Evolutionary conservation across 225 moss, liverwort and hornwort species (phyloP).

Genomic region (Ulota crispa): DNA sequence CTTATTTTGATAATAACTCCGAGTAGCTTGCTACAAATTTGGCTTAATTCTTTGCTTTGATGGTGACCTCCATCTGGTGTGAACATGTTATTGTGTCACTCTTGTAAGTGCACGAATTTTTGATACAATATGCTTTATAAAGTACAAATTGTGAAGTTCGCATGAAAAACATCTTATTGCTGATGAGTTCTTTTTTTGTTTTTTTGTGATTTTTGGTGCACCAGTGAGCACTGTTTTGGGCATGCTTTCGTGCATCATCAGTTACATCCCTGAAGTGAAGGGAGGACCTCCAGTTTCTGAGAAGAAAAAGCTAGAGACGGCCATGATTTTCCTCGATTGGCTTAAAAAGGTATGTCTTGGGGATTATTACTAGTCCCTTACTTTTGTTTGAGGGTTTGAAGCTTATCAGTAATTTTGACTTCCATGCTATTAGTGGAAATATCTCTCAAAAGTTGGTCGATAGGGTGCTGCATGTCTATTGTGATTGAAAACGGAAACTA

Average conservation of each 20-base stretch:
- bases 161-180: not conserved
- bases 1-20: not conserved
- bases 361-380: not conserved
- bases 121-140: not conserved
- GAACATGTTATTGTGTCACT: not conserved
- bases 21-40: not conserved
- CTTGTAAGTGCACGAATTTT: conserved; percentile 5
- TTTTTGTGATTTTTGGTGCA: conserved; percentile 11
- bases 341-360: conserved; percentile 58
- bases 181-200: not conserved
- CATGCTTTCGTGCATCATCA: conserved; percentile 39
- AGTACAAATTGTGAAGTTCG: not conserved
- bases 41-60: not conserved
- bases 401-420: not conserved
- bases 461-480: not conserved
- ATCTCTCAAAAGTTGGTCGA: not conserved
- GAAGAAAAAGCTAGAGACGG: conserved; percentile 33
- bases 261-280: conserved; percentile 28
- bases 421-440: not conserved
- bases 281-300: conserved; percentile 37
- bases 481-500: not conserved
- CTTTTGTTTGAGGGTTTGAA: not conserved
- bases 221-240: conserved; percentile 42
- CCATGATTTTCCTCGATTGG: conserved; percentile 66
- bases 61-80: not conserved